phyloP scores from a whole-genome alignment of 1,284 basidiomycete species.

The Paramarasmius palmivorus region DNA sequence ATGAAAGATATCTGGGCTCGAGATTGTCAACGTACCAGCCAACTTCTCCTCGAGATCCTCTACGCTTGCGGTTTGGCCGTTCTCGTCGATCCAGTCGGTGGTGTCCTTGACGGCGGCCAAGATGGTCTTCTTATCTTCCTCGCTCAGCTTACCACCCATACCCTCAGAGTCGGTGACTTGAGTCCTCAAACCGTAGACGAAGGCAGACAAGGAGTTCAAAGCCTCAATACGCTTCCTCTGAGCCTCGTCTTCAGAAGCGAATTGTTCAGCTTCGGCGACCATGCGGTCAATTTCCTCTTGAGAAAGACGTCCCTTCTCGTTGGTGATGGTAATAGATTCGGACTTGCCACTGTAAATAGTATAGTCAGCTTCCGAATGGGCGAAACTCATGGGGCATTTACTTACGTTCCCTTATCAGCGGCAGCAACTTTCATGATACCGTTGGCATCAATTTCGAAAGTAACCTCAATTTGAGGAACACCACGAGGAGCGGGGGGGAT shows the following conservation, averaged over 20 bases:
- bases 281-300: constrained; percentile 91
- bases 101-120: constrained; percentile 85
- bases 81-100: constrained; percentile 88
- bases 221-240: constrained; percentile 89
- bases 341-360: constrained; percentile 68
- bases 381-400: constrained; percentile 22
- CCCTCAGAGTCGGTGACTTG: constrained; percentile 88
- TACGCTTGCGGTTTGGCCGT: constrained; percentile 73
- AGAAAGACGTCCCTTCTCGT: constrained; percentile 83
- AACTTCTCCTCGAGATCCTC: constrained; percentile 95
- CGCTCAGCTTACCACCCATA: constrained; percentile 85
- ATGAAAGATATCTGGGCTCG: constrained; percentile 7
- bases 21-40: no score
- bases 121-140: constrained; percentile 89
- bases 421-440: constrained; percentile 91
- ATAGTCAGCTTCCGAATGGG: not conserved
- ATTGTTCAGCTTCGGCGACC: constrained; percentile 92
- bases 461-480: constrained; percentile 93
- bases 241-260: constrained; percentile 83
- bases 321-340: constrained; percentile 87
- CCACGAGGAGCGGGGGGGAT: constrained; percentile 96
- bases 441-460: constrained; percentile 93
- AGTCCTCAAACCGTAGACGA: constrained; percentile 83
- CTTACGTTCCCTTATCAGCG: constrained; percentile 88
- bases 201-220: constrained; percentile 76